Base-by-base conservation (phyloP, 2,329 filamentous ascomycete genomes). In the Colletotrichum viniferum region DNA sequence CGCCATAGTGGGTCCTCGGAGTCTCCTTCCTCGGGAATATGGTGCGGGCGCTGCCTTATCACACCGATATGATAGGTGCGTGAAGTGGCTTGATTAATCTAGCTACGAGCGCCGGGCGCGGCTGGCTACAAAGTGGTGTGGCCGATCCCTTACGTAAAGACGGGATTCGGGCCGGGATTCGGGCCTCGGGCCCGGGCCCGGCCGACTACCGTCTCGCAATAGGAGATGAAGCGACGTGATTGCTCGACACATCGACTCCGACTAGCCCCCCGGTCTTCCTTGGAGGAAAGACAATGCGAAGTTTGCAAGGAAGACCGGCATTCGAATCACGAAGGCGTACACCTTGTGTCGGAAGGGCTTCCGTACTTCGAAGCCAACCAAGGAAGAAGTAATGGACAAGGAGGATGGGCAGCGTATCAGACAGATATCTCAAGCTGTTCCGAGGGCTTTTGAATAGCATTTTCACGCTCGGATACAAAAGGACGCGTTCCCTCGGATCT, bases 41-140 rank as follows among this genome's bases (percentile, higher is more conserved):
- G 43, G n/a, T 52, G n/a, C 43, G 43, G 43, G 43, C n/a, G 43
- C n/a, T 52, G 43, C 43, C 43, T 52, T 52, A 52, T 52, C 43
- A 12, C 43, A 52, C 5, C 43, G 43, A 21, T 13, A n/a, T 52
- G 43, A 52, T 52, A 52, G n/a, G n/a, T n/a, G n/a, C n/a, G n/a
- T n/a, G n/a, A n/a, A n/a, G n/a, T n/a, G n/a, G n/a, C n/a, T n/a
- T n/a, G n/a, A n/a, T n/a, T n/a, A n/a, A n/a, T n/a, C n/a, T n/a
- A n/a, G n/a, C n/a, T n/a, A n/a, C n/a, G n/a, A n/a, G n/a, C n/a
- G n/a, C n/a, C n/a, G n/a, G n/a, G n/a, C n/a, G n/a, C n/a, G n/a
- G n/a, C n/a, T n/a, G n/a, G n/a, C n/a, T n/a, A n/a, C n/a, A n/a
- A n/a, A n/a, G n/a, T n/a, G n/a, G n/a, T n/a, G n/a, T n/a, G n/a